Evolutionary conservation across 352 stramenopile species (phyloP), one percentile per base, ranked within the genome.

Genomic region (Phytophthora meadii): DNA sequence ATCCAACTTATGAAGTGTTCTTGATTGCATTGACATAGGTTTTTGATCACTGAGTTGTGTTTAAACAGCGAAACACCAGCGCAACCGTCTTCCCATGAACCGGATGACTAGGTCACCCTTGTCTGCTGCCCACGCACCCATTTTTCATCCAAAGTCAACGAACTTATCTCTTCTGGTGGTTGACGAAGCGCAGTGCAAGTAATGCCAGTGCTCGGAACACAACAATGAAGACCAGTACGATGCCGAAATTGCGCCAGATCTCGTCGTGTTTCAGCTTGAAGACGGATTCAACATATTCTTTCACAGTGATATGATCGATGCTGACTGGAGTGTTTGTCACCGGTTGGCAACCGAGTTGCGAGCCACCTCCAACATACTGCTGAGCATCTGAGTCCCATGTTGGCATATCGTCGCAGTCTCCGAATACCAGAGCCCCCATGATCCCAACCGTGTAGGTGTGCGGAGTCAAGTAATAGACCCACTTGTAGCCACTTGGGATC

Each of bases 401-500:
- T 1, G 70, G 62, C 42, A 66, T 36, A 2, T 65, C 57, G 25
- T 65, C 49, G 27, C 68, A 76, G 19, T 73, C 56, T 4, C 30
- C 52, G 11, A 76, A 73, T 10, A 73, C 61, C 9, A 73, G 9
- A 0, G 57, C 45, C 0, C 51, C 57, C 46, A 81, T 44, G 40
- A 71, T 61, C 0, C 50, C 45, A 11, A 74, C 39, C 11, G 28
- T 50, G 41, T 77, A 79, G 0, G 32, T 24, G 25, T 72, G 71
- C 1, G 69, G 70, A 6, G 54, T 72, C 17, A 77, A 54, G 15
- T 42, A 44, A 40, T 52, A 61, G 48, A 89, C 15, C 77, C 75
- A 89, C 50, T 70, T 76, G 64, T 87, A 89, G 19, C 63, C 77
- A 7, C 47, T 58, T 19, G 80, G 80, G 30, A 87, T 81, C 34